Conservation (phyloP, 495 filamentous ascomycete species). For the Lindgomyces ingoldianus region DNA sequence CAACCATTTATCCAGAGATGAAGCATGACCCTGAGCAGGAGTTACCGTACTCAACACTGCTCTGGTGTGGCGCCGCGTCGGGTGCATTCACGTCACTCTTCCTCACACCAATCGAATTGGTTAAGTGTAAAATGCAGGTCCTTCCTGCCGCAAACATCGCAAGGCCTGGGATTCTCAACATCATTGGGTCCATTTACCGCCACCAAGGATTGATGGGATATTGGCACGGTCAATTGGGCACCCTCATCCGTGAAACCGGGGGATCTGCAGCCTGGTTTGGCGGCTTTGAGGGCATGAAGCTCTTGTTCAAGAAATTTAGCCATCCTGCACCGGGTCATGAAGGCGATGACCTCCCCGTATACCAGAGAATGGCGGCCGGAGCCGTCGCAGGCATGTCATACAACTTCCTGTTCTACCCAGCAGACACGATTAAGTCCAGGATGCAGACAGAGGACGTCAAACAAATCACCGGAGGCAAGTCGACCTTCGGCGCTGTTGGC, state of each 20-base stretch:
- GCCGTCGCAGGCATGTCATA: slow-evolving; percentile 90
- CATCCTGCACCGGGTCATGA: background rate
- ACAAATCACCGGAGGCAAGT: slow-evolving; percentile 38
- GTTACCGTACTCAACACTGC: slow-evolving; percentile 70
- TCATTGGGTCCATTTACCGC: slow-evolving; percentile 76
- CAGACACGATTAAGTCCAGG: slow-evolving; percentile 92
- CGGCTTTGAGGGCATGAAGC: slow-evolving; percentile 76
- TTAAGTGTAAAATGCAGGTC: slow-evolving; percentile 99
- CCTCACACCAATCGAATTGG: slow-evolving; percentile 92
- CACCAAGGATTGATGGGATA: slow-evolving; percentile 82
- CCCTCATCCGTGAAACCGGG: slow-evolving; percentile 89
- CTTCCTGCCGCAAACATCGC: slow-evolving; percentile 39
- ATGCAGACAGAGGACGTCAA: slow-evolving; percentile 87
- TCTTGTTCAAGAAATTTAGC: slow-evolving; percentile 54
- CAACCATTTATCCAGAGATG: slow-evolving; percentile 56
- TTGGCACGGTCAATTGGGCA: slow-evolving; percentile 93
- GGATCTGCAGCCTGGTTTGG: slow-evolving; percentile 97
- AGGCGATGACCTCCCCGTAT: slow-evolving; percentile 55
- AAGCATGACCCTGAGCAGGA: slow-evolving; percentile 42
- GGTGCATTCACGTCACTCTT: slow-evolving; percentile 90
- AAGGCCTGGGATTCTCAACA: slow-evolving; percentile 54
- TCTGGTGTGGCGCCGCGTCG: slow-evolving; percentile 75
- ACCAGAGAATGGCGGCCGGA: slow-evolving; percentile 83
- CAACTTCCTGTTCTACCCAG: slow-evolving; percentile 95
- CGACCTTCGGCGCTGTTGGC: slow-evolving; percentile 69